A percentile compares a stretch with the other conserved stretches of the same genome.
Evolutionary conservation across 164 flowering plant species (phyloP).

Genomic region (Echeveria elegans): DNA sequence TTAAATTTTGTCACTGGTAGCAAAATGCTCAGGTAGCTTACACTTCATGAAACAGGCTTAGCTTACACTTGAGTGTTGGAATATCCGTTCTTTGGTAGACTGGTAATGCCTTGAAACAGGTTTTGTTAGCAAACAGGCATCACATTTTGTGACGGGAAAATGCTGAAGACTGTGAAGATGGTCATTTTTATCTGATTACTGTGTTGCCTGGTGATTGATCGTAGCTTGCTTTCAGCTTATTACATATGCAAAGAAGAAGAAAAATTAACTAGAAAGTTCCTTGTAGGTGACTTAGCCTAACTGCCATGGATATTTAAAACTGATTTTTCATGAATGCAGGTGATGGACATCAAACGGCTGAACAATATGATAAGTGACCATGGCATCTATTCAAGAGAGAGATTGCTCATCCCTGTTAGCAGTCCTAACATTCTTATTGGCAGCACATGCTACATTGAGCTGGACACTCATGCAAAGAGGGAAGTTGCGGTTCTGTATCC

Average conservation of each 20-base stretch:
- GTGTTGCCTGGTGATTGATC: background rate
- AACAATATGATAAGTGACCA: slow-evolving; percentile 99
- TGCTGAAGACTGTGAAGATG: background rate
- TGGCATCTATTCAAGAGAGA: slow-evolving; percentile 88
- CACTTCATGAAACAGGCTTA: too few species aligned
- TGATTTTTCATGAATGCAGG: slow-evolving; percentile 29
- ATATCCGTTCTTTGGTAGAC: too few species aligned
- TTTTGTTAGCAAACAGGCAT: background rate
- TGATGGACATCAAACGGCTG: slow-evolving; percentile 80
- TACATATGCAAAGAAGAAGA: too few species aligned
- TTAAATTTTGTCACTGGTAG: too few species aligned
- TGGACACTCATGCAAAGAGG: slow-evolving; percentile 68
- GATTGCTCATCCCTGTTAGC: slow-evolving; percentile 73
- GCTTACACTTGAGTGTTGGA: too few species aligned
- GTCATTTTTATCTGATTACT: background rate
- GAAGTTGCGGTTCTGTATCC: slow-evolving; percentile 86
- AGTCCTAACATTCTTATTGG: slow-evolving; percentile 53
- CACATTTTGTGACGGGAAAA: background rate
- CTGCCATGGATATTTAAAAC: background rate
- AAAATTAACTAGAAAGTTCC: background rate
- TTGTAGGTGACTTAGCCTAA: background rate
- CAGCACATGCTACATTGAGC: slow-evolving; percentile 78
- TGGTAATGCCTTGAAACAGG: background rate
- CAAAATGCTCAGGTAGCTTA: too few species aligned
- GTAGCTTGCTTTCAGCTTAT: too few species aligned